These are phyloP conservation scores for Mycena sanguinolenta DNA, from an alignment of 768 basidiomycete genomes.

Conservation along the genomic window DNA sequence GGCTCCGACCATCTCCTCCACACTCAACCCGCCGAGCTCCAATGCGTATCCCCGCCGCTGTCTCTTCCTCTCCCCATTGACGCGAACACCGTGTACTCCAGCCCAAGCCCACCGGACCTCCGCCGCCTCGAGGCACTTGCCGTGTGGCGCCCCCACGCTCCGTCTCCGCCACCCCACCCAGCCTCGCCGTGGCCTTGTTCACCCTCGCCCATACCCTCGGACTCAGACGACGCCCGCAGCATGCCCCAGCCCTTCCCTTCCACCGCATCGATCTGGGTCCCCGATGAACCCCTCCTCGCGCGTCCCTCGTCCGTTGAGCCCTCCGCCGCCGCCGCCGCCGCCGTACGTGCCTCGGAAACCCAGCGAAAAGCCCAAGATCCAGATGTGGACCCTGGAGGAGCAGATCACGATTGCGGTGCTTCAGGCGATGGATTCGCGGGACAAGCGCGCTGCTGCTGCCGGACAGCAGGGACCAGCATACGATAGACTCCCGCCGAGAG, in stretches of 20 bases:
- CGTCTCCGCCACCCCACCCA: background rate
- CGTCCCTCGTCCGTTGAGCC: background rate
- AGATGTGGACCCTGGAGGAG: constrained; percentile 38
- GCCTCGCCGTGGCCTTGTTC: background rate
- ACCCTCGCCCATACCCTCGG: constrained; percentile 9
- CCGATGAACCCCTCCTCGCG: background rate
- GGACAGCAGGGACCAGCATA: background rate
- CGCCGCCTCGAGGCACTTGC: constrained; percentile 29
- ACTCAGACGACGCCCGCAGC: constrained; percentile 31
- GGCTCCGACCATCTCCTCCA: constrained; percentile 13
- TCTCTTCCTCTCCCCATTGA: background rate
- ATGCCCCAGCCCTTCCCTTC: constrained; percentile 42
- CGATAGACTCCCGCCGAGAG: background rate
- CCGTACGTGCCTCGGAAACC: background rate
- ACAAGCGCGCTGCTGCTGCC: constrained; percentile 16
- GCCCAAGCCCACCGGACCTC: constrained; percentile 11
- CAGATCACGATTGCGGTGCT: constrained; percentile 46
- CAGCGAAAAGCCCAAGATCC: background rate
- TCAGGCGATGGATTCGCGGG: constrained; percentile 47
- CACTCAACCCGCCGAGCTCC: background rate
- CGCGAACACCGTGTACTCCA: background rate
- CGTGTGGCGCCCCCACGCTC: constrained; percentile 19
- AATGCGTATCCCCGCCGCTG: constrained; percentile 11
- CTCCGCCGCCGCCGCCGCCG: background rate
- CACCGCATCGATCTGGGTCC: constrained; percentile 43